Conservation (phyloP, 768 basidiomycete genomes). For the Cantharellus anzutake region DNA sequence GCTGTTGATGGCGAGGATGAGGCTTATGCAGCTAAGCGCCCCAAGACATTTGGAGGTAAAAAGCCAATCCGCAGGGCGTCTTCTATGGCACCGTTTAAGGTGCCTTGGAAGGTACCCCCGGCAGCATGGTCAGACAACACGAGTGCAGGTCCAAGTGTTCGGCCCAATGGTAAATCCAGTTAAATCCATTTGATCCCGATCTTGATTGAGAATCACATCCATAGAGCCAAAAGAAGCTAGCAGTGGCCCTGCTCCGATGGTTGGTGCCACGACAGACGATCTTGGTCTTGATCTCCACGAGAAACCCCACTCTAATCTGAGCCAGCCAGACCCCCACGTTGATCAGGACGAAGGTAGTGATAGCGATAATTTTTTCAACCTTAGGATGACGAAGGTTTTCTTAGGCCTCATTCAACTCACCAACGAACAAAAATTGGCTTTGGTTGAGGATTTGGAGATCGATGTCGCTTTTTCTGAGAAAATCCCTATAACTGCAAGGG, state of each 20-base stretch:
- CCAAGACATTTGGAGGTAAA: neutral
- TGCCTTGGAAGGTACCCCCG: too few species aligned
- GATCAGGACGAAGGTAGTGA: neutral
- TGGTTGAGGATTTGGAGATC: neutral
- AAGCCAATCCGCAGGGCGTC: too few species aligned
- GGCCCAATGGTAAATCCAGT: neutral
- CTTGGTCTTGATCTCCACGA: neutral
- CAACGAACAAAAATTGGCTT: too few species aligned
- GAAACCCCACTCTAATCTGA: neutral
- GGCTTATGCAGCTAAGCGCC: neutral
- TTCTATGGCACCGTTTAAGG: too few species aligned
- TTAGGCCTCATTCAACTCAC: too few species aligned
- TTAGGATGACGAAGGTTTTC: neutral
- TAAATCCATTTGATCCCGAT: neutral
- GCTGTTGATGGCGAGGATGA: neutral
- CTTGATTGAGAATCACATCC: neutral
- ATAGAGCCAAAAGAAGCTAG: neutral
- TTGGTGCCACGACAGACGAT: neutral
- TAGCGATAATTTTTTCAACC: neutral
- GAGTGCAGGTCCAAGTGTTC: too few species aligned
- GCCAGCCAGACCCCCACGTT: neutral
- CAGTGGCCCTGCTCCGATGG: neutral
- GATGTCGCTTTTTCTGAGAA: neutral
- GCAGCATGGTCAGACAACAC: too few species aligned
- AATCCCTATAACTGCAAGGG: neutral